phyloP scores from a whole-genome alignment of 805 yeast species.

The Ogataea thermomethanolica region DNA sequence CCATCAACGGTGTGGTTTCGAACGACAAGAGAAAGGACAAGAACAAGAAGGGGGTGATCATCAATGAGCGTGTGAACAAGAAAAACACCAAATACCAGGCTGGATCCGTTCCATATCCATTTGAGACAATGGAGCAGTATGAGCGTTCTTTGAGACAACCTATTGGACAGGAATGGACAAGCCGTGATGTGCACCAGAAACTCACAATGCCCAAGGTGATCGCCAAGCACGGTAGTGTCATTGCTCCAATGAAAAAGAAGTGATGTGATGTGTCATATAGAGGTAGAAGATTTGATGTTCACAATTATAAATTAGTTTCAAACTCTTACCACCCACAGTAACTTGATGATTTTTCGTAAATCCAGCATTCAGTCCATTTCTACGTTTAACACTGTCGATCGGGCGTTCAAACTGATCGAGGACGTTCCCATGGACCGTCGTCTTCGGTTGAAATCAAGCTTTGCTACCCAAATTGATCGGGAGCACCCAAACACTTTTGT shows the following conservation, averaged over 20 bases:
- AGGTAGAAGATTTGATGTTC: background rate
- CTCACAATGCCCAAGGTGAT: constrained; percentile 85
- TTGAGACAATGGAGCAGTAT: constrained; percentile 88
- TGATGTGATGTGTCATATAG: constrained; percentile 3
- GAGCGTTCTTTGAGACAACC: constrained; percentile 94
- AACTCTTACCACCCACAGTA: too few species aligned
- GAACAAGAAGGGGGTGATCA: constrained; percentile 73
- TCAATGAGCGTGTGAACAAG: constrained; percentile 83
- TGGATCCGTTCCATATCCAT: constrained; percentile 91
- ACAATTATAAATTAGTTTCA: too few species aligned
- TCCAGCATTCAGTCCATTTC: constrained; percentile 12
- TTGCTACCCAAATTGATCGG: constrained; percentile 9
- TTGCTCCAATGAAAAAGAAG: constrained; percentile 87
- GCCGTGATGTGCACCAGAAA: constrained; percentile 81
- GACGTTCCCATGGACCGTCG: constrained; percentile 8
- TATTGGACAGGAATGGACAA: constrained; percentile 95
- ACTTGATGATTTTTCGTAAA: constrained; percentile 8
- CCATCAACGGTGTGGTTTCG: constrained; percentile 70
- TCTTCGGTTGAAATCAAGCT: constrained; percentile 13
- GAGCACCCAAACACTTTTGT: constrained; percentile 4
- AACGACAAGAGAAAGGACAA: constrained; percentile 76
- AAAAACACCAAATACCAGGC: constrained; percentile 84
- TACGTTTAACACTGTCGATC: constrained; percentile 14
- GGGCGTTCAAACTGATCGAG: constrained; percentile 7
- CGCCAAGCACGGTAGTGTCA: constrained; percentile 82